These are phyloP conservation scores for Bauhinia variegata DNA, from an alignment of 306 rosid species.

Conservation along the genomic window DNA sequence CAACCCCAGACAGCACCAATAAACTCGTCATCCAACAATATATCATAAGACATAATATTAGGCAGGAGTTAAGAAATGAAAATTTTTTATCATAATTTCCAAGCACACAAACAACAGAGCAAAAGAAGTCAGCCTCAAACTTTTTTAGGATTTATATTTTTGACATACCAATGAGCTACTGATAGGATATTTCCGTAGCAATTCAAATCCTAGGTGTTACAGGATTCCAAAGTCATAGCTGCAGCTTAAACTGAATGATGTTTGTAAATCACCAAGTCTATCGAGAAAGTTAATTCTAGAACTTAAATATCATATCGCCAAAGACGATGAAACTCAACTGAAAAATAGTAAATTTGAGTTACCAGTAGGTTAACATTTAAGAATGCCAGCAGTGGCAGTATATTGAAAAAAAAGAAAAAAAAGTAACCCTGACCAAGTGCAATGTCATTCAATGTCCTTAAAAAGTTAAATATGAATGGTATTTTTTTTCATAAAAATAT, in stretches of 20 bases:
- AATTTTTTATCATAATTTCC: constrained; percentile 5
- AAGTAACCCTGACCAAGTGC: constrained; percentile 17
- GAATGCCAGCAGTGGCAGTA: constrained; percentile 15
- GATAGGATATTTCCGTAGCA: neutral
- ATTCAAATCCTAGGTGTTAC: neutral
- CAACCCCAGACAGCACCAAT: too few species aligned
- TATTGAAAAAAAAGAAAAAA: too few species aligned
- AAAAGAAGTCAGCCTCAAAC: constrained; percentile 12
- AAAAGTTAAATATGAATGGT: neutral
- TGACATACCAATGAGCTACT: neutral
- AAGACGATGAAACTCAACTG: neutral
- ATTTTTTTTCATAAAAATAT: constrained; percentile 15
- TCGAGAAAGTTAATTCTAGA: constrained; percentile 18
- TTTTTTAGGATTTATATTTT: neutral
- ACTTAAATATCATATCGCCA: too few species aligned
- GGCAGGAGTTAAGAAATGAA: constrained; percentile 14
- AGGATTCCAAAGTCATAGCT: constrained; percentile 9
- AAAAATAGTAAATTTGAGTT: constrained; percentile 18
- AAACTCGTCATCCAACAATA: neutral
- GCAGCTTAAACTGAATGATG: constrained; percentile 13
- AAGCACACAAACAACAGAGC: constrained; percentile 3
- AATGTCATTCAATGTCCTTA: constrained; percentile 5
- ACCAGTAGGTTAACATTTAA: constrained; percentile 24
- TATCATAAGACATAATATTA: constrained; percentile 25
- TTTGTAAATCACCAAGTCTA: neutral